Evolutionary conservation across 2,329 filamentous ascomycete species (phyloP), one percentile per base, ranked within the genome.

Genomic region (Alternaria metachromatica): DNA sequence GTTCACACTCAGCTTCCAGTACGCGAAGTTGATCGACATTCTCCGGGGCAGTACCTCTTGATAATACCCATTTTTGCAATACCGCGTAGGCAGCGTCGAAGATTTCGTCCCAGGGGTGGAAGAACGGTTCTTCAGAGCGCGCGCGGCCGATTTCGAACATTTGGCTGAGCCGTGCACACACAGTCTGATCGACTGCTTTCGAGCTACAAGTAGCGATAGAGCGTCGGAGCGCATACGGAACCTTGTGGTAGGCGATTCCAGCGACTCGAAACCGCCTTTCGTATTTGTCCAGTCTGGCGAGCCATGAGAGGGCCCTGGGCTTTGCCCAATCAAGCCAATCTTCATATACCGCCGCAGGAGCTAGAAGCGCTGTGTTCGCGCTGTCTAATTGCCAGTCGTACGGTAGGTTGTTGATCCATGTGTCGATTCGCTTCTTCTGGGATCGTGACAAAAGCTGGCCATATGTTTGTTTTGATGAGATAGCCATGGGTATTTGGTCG

Each of bases 301-400:
- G 30, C 56, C 60, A 65, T n/a, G 23, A 20, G 21, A 50, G 15
- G 2, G 63, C 63, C 12, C 21, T 18, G 6, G 18, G 26, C 10
- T 44, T 43, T 21, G 49, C 26, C 57, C 60, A 63, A 25, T 57
- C 25, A 13, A 65, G 26, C 63, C 60, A 65, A 43, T 65, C 60
- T 45, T 44, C 15, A 15, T 60, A 65, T 18, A 63, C 48, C 15
- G 2, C 8, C 13, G 18, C 20, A 13, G 13, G 15, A 18, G 30
- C 13, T 12, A 25, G 7, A 6, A n/a, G 21, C 15, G 50, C 26
- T n/a, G 30, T 51, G 18, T 12, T 30, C 23, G 45, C 44, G 41
- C 50, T 45, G 6, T 18, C n/a, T 2, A 59, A 10, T 4, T 62
- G 25, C 37, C 48, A 55, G 28, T 28, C 18, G 20, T 43, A 41